Evolutionary conservation across 352 stramenopile species (phyloP), one percentile per base, ranked within the genome.

Genomic region (Phytophthora melonis): DNA sequence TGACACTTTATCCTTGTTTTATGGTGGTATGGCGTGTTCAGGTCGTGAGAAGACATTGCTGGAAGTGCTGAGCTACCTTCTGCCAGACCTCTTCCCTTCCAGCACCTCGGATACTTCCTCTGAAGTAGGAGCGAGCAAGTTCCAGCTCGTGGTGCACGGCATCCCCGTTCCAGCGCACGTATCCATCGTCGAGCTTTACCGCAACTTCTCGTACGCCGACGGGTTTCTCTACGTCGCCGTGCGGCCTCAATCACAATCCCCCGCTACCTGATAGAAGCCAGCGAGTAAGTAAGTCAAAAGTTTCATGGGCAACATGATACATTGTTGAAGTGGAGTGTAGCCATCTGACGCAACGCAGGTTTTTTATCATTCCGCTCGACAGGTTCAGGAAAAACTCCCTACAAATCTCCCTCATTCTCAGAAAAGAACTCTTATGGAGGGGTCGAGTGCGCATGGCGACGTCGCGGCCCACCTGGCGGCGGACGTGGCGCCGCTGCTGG

Each of bases 151-250:
- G 18, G 70, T 92, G 19, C 89, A 96, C 53, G 89, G 88, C 54
- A 74, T 95, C 57, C 16, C 27, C 11, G 74, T 94, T 9, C 87
- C 83, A 2, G 23, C 61, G 2, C 66, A 79, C 8, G 76, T 93
- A 23, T 83, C 88, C 19, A 79, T 96, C 21, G 64, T 89, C 21
- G 75, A 81, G 41, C 63, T 96, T 4, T 93, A 95, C 56, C 79
- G 79, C 11, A 68, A 70, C 49, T 93, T 95, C 65, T 77, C 70
- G 3, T 95, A 95, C 66, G 80, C 86, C 0, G 89, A 96, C 64
- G 87, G 88, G 39, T 96, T 95, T 57, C 74, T 96, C 52, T 92
- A 96, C 62, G 64, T 94, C 18, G 80, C 70, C 8, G 73, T 88
- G 34, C 39, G 81, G 23, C 52, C 65, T 8, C 61, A 32, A 3